These are phyloP conservation scores for Chrysoporthe austroafricana DNA, from an alignment of 2,329 filamentous ascomycete genomes.

Conservation along the genomic window DNA sequence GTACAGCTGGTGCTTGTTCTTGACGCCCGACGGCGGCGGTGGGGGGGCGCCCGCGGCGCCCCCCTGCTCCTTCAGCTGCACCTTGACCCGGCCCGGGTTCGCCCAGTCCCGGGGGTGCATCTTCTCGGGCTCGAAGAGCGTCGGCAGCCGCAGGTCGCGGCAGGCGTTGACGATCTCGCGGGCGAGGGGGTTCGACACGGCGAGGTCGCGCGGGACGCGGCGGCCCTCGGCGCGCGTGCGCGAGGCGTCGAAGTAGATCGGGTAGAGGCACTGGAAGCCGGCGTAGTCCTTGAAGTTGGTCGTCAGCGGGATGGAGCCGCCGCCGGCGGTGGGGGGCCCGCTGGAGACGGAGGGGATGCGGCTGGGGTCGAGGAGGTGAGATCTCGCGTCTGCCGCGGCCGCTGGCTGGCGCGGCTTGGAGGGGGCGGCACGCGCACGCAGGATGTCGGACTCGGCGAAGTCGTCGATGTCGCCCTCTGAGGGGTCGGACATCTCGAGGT, in stretches of 20 bases:
- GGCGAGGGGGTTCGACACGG: slow-evolving; percentile 84
- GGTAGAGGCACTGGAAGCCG: slow-evolving; percentile 88
- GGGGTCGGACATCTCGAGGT: slow-evolving; percentile 76
- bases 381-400: slow-evolving; percentile 23
- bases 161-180: slow-evolving; percentile 89
- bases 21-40: slow-evolving; percentile 54
- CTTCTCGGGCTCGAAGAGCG: slow-evolving; percentile 89
- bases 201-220: slow-evolving; percentile 72
- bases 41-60: slow-evolving; percentile 5
- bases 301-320: slow-evolving; percentile 37
- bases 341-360: slow-evolving; percentile 42
- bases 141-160: slow-evolving; percentile 69
- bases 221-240: slow-evolving; percentile 79
- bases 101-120: slow-evolving; percentile 96
- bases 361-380: slow-evolving; percentile 41
- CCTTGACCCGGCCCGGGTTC: slow-evolving; percentile 88
- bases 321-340: slow-evolving; percentile 38
- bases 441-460: slow-evolving; percentile 61
- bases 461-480: slow-evolving; percentile 82
- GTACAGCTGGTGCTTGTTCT: slow-evolving; percentile 86
- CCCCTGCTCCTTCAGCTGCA: slow-evolving; percentile 64
- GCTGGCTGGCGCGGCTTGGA: slow-evolving; percentile 23
- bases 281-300: slow-evolving; percentile 62
- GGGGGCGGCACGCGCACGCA: slow-evolving; percentile 46
- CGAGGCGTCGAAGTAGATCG: slow-evolving; percentile 87